phyloP scores from a whole-genome alignment of 2,329 filamentous ascomycete genomes.

The Neopestalotiopsis sp. region DNA sequence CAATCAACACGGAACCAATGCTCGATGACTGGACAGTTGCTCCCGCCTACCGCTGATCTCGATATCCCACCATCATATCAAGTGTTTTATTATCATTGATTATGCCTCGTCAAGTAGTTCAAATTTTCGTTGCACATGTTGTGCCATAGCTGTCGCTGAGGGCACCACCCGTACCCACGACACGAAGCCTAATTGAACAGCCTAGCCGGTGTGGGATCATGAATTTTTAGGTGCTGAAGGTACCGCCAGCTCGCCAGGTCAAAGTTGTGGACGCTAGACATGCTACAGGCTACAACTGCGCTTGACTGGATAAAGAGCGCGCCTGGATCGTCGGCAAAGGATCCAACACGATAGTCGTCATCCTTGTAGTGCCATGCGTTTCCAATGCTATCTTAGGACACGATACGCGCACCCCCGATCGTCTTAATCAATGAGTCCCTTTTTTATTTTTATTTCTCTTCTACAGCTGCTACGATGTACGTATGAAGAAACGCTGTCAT shows the following conservation, averaged over 20 bases:
- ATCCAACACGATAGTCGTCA: conserved; percentile 2
- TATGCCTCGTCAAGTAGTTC: background rate
- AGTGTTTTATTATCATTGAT: background rate
- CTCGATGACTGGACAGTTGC: too few relatives aligned
- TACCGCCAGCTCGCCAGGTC: background rate
- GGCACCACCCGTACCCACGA: background rate
- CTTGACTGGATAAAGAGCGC: background rate
- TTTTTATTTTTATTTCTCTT: background rate
- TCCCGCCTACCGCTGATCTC: background rate
- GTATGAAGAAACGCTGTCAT: too few relatives aligned
- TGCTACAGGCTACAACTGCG: background rate
- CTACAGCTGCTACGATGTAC: background rate
- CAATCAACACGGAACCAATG: too few relatives aligned
- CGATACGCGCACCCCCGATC: conserved; percentile 6
- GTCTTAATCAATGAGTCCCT: background rate
- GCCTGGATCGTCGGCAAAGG: background rate
- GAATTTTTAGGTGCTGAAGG: background rate
- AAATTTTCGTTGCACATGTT: background rate
- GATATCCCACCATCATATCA: background rate
- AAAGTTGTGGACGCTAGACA: background rate
- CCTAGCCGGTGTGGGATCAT: background rate
- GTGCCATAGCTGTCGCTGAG: background rate
- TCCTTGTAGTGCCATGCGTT: conserved; percentile 3
- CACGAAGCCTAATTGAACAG: background rate
- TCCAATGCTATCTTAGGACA: conserved; percentile 4